Evolutionary conservation across 225 moss, liverwort and hornwort genomes (phyloP), one percentile per base, ranked within the genome.

Genomic region (Sphagnum tenellum): DNA sequence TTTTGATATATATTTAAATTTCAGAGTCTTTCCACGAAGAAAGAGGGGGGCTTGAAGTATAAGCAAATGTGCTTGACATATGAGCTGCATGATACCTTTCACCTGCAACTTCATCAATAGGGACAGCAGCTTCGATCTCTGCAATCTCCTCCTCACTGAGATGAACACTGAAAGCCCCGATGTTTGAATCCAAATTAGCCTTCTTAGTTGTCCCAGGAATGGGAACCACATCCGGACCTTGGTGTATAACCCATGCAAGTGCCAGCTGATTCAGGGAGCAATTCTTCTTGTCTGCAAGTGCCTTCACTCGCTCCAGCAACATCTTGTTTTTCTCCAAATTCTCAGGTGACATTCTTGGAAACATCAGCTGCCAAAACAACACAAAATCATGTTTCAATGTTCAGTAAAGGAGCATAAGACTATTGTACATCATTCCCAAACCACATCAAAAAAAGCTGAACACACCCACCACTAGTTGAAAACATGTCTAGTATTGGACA

Each of bases 141-240:
- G 47, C 58, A 6, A 67, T 67, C 14, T 67, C 67, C 12, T 67
- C 57, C 67, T 50, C 57, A 49, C 49, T 12, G 1, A 68, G 44
- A 29, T 9, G 8, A 3, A 68, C 13, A 8, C 48, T 11, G 4
- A 68, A 8, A 5, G 67, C 59, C 8, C 14, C 67, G 50, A 68
- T 68, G 9, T 68, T 68, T 0, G 59, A 68, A 10, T 68, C 67
- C 3, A 68, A n/a, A 48, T 68, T 68, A 11, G 14, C 58, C n/a
- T 50, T 44, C 49, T 68, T 68, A 2, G 67, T 68, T 12, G 67
- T 77, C 5, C 77, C 73, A 2, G 77, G 73, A 3, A 77, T 77
- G 3, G 70, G 77, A 10, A 73, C 77, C 57, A 70, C 29, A 29
- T 29, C 29, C 29, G 29, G 0, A 29, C 63, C 56, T 63, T 44